These are phyloP conservation scores for Cupressus sempervirens DNA, from an alignment of 75 land plant genomes.

Conservation along the genomic window DNA sequence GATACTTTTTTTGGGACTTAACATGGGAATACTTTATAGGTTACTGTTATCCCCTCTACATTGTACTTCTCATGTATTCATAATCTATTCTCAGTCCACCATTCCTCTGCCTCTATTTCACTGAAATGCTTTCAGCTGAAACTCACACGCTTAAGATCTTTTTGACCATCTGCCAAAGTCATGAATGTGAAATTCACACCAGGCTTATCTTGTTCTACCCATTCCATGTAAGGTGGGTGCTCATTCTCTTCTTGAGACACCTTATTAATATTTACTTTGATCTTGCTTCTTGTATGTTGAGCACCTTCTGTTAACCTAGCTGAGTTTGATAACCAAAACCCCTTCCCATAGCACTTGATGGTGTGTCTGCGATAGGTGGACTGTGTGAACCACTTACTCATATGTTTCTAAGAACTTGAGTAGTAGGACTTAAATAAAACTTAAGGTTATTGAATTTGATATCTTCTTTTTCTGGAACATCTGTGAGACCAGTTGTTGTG, in stretches of 20 bases:
- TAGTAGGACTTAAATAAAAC: constrained; percentile 10
- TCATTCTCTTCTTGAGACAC: background rate
- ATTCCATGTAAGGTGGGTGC: no score
- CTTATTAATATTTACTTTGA: background rate
- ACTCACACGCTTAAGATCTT: no score
- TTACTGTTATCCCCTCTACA: no score
- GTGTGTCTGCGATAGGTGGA: constrained; percentile 16
- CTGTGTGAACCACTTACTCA: constrained; percentile 24
- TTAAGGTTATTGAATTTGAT: constrained; percentile 13
- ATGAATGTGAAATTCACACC: no score
- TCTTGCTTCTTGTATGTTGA: background rate
- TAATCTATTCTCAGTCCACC: no score
- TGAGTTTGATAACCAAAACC: constrained; percentile 7
- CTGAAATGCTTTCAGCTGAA: no score
- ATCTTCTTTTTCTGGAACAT: constrained; percentile 24
- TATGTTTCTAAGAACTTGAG: constrained; percentile 15
- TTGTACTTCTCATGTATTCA: no score
- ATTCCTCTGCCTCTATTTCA: no score
- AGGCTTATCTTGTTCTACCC: no score
- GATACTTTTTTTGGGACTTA: no score
- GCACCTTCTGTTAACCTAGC: background rate
- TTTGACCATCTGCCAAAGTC: no score
- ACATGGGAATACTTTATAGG: no score
- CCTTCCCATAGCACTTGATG: constrained; percentile 6
- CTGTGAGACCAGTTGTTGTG: constrained; percentile 17